phyloP scores from a whole-genome alignment of 768 basidiomycete genomes.

The Termitomyces sp. region DNA sequence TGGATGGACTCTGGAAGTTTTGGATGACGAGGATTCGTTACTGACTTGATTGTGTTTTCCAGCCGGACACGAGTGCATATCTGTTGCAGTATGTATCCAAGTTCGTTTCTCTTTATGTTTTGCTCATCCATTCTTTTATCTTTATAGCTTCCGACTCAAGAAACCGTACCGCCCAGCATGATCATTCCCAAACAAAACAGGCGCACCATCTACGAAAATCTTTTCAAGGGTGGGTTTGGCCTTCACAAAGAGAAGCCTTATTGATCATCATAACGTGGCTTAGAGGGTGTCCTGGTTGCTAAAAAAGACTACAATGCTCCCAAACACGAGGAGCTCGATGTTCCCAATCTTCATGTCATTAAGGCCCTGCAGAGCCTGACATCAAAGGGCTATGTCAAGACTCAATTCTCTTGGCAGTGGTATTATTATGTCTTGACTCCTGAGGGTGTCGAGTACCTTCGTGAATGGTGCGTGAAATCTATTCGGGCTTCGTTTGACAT shows the following conservation, averaged over 20 bases:
- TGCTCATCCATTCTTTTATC: background rate
- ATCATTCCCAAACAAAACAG: constrained; percentile 95
- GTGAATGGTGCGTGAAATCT: constrained; percentile 60
- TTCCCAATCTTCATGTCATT: constrained; percentile 66
- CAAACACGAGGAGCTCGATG: constrained; percentile 87
- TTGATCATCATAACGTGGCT: constrained; percentile 1
- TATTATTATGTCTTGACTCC: constrained; percentile 98
- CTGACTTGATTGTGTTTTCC: constrained; percentile 16
- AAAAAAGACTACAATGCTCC: constrained; percentile 99
- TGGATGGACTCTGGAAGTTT: constrained; percentile 30
- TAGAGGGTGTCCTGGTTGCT: constrained; percentile 96
- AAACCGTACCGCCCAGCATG: constrained; percentile 59
- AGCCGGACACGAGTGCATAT: constrained; percentile 37
- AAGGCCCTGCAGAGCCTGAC: constrained; percentile 68
- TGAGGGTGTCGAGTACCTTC: constrained; percentile 95
- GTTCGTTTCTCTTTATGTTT: background rate
- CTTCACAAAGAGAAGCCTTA: background rate
- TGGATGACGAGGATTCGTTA: constrained; percentile 32
- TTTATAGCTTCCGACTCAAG: constrained; percentile 26
- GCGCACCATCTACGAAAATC: constrained; percentile 96
- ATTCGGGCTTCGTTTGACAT: background rate
- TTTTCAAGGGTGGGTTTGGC: constrained; percentile 87
- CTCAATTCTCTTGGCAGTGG: constrained; percentile 99
- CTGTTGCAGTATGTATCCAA: constrained; percentile 31
- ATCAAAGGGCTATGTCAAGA: constrained; percentile 88